Percentiles rank a stretch among this genome's conserved stretches.
phyloP scores from a whole-genome alignment of 1,284 basidiomycete species.

The Meripilus lineatus region DNA sequence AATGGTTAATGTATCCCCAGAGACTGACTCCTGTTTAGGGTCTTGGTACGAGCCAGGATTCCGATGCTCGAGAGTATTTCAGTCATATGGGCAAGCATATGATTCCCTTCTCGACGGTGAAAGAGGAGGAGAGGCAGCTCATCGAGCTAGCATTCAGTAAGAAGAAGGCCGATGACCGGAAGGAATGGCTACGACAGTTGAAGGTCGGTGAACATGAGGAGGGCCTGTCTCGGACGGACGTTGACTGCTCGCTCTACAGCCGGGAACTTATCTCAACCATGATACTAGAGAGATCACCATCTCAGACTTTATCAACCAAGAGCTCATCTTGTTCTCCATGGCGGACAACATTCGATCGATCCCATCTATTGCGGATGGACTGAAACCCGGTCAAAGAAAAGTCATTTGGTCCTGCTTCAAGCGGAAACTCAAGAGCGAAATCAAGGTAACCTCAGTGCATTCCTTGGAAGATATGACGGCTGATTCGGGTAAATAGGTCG shows the following conservation, averaged over 20 bases:
- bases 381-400: constrained; percentile 99
- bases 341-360: constrained; percentile 98
- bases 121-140: constrained; percentile 81
- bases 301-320: constrained; percentile 97
- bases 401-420: constrained; percentile 96
- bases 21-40: constrained; percentile 48
- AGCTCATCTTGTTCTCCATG: constrained; percentile 99
- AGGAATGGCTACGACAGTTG: constrained; percentile 97
- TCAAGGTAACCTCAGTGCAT: constrained; percentile 59
- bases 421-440: constrained; percentile 87
- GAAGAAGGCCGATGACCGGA: constrained; percentile 98
- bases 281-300: constrained; percentile 83
- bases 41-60: constrained; percentile 89
- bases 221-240: too few relatives aligned
- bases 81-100: constrained; percentile 90
- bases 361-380: constrained; percentile 88
- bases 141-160: constrained; percentile 99
- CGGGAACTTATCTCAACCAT: constrained; percentile 94
- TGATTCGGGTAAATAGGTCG: constrained; percentile 57
- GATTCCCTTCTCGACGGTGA: constrained; percentile 84
- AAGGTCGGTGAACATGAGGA: constrained; percentile 54
- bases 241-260: constrained; percentile 40
- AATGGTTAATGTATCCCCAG: not conserved
- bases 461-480: not conserved
- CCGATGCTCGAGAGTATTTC: constrained; percentile 94